Evolutionary conservation across 2,329 filamentous ascomycete genomes (phyloP), one percentile per base, ranked within the genome.

Genomic region (Talaromyces sp.): DNA sequence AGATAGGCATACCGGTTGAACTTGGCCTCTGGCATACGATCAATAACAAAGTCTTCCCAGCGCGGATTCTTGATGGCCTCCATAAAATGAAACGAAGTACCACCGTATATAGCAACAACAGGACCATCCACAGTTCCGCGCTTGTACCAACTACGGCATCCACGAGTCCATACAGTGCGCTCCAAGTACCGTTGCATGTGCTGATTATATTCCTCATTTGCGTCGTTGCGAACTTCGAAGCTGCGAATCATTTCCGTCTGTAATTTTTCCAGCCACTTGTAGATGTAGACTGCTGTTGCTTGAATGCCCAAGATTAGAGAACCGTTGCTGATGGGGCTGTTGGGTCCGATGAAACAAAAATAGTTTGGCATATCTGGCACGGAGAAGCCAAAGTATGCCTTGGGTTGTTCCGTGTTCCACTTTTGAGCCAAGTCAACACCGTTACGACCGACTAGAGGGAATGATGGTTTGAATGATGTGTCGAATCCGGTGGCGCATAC

Each of bases 331-430:
- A 79, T 74, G 3, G 78, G 79, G 0, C 77, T 76, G 61, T 74
- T 47, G 5, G 71, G 71, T 1, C 70, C 72, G 19, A 76, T 71
- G 51, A 76, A 72, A 11, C 71, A 75, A 64, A 76, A 77, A 63
- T 77, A 83, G 69, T 83, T 83, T 22, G 82, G 82, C 69, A 83
- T 81, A 3, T 78, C 76, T 0, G 80, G 76, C 3, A 78, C 80
- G 0, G 78, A 77, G 15, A 83, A 69, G 6, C 81, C 80, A 5
- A 84, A 70, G 71, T 85, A 85, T 5, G 76, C 76, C 38, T 76
- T 73, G n/a, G 78, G 72, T 22, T 62, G 60, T 25, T 76, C 74
- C 27, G 75, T 69, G 5, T 74, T 72, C 82, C 81, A 84, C 29
- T 78, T 73, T 64, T 82, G 78, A 36, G 79, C 76, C 10, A 85